A percentile compares a stretch with the other conserved stretches of the same genome.
Evolutionary conservation across 805 yeast species (phyloP).

Genomic region (Saccharomyces eubayanus): DNA sequence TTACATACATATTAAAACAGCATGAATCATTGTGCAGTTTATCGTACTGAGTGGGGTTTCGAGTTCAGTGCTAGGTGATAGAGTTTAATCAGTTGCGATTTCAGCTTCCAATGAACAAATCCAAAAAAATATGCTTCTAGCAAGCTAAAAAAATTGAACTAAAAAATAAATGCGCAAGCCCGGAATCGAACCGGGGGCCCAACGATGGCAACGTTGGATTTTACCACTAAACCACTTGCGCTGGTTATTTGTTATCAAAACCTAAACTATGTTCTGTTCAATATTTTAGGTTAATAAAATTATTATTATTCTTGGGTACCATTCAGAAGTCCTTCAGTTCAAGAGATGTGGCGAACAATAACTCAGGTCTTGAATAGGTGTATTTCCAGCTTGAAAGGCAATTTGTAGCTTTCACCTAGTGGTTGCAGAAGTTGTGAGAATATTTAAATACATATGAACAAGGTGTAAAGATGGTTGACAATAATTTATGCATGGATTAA

Average conservation of each 20-base stretch:
- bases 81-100: background rate
- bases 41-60: too few relatives aligned
- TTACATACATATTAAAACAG: constrained; percentile 68
- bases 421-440: too few relatives aligned
- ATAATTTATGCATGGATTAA: too few relatives aligned
- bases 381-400: too few relatives aligned
- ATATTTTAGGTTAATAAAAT: background rate
- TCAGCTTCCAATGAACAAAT: background rate
- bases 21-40: constrained; percentile 57
- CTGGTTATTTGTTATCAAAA: constrained; percentile 8
- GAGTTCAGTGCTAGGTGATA: background rate
- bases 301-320: too few relatives aligned
- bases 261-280: too few relatives aligned
- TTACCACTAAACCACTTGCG: constrained; percentile 33
- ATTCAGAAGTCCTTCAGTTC: too few relatives aligned
- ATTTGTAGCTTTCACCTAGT: too few relatives aligned
- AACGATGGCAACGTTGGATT: constrained; percentile 33
- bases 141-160: background rate
- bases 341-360: too few relatives aligned
- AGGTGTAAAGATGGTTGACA: too few relatives aligned
- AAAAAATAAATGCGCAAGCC: constrained; percentile 25
- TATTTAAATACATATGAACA: too few relatives aligned
- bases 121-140: background rate
- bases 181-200: constrained; percentile 34
- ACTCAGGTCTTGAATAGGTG: too few relatives aligned